These are phyloP conservation scores for Torulaspora franciscae DNA, from an alignment of 805 yeast genomes.

Conservation along the genomic window DNA sequence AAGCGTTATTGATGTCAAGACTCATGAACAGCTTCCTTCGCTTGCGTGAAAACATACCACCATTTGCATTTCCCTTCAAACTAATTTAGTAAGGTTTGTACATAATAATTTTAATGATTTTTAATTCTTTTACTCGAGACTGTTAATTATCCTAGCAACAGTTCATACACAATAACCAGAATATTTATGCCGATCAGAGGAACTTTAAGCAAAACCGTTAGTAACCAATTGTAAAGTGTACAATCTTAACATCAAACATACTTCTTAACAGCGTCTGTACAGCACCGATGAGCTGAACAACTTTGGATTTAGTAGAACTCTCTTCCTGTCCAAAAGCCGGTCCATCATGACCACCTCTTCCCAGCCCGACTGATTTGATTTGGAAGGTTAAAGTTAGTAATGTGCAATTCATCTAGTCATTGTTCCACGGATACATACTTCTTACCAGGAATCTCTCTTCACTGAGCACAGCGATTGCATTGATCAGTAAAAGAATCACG, in stretches of 20 bases:
- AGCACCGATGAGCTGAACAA: constrained; percentile 65
- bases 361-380: constrained; percentile 41
- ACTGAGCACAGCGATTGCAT: constrained; percentile 71
- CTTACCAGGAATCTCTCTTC: constrained; percentile 76
- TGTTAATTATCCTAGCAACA: constrained; percentile 56
- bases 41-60: constrained; percentile 1
- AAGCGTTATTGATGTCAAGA: constrained; percentile 9
- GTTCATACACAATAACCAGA: constrained; percentile 62
- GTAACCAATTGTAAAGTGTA: not conserved
- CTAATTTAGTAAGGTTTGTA: not conserved
- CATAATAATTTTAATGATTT: constrained; percentile 1
- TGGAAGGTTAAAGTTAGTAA: not conserved
- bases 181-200: constrained; percentile 68
- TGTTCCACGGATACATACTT: constrained; percentile 27
- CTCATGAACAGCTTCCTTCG: constrained; percentile 6
- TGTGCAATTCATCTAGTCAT: not conserved
- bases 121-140: not conserved
- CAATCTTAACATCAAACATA: constrained; percentile 31
- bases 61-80: constrained; percentile 5
- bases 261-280: constrained; percentile 69
- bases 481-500: constrained; percentile 52
- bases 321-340: constrained; percentile 46
- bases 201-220: constrained; percentile 33
- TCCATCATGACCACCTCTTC: constrained; percentile 36
- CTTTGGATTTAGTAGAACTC: constrained; percentile 50